phyloP scores from a whole-genome alignment of 2,329 filamentous ascomycete species.

The Nigrograna mackinnonii region DNA sequence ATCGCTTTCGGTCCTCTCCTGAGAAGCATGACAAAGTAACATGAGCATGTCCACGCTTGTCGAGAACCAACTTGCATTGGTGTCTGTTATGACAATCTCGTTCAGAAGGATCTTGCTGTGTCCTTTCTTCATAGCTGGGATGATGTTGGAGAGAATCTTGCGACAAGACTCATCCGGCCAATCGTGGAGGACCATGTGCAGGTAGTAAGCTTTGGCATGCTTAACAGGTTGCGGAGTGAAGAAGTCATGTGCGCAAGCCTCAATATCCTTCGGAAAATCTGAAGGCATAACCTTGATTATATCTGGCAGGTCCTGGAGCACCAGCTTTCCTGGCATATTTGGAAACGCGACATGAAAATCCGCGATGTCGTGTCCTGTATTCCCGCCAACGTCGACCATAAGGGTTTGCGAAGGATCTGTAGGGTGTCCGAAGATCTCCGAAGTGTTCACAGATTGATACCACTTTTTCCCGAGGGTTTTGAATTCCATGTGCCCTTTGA shows the following conservation, averaged over 20 bases:
- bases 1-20: conserved; percentile 9
- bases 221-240: conserved; percentile 8
- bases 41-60: conserved; percentile 11
- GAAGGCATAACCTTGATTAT: conserved; percentile 1
- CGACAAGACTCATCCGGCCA: conserved; percentile 4
- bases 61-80: conserved; percentile 1
- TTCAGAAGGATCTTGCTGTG: conserved; percentile 6
- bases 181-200: conserved; percentile 8
- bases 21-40: conserved; percentile 1
- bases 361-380: conserved; percentile 7
- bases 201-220: conserved; percentile 2
- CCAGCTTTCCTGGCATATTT: conserved; percentile 4
- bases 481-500: conserved; percentile 9
- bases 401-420: neutral
- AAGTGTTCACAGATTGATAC: conserved; percentile 5
- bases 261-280: conserved; percentile 2
- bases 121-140: conserved; percentile 10
- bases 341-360: conserved; percentile 7
- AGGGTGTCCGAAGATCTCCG: conserved; percentile 1
- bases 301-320: conserved; percentile 11
- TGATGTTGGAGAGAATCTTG: conserved; percentile 10
- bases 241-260: conserved; percentile 6
- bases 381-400: conserved; percentile 8
- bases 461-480: conserved; percentile 9
- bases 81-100: conserved; percentile 5